phyloP scores from a whole-genome alignment of 257 asterid genomes.

The Solanum chilense region DNA sequence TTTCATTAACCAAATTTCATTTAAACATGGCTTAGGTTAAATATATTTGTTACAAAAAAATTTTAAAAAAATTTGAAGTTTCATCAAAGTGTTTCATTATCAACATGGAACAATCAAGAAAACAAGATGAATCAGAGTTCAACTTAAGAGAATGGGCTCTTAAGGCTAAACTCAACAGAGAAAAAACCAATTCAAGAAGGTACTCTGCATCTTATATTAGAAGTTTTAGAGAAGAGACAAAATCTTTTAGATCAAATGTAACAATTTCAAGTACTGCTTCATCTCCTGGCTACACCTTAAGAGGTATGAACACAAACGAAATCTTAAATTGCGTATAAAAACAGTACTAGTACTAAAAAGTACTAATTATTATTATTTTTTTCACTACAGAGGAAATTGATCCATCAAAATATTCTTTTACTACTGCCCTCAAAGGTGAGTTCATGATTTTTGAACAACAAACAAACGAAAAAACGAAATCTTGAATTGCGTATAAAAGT shows the following conservation, averaged over 20 bases:
- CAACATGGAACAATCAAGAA: slow-evolving; percentile 19
- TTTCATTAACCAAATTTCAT: not conserved
- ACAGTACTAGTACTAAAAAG: too few species aligned
- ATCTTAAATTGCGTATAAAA: not conserved
- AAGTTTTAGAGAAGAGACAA: slow-evolving; percentile 49
- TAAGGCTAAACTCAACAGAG: slow-evolving; percentile 38
- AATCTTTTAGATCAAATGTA: slow-evolving; percentile 55
- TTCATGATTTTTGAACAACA: not conserved
- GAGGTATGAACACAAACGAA: slow-evolving; percentile 25
- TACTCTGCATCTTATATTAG: slow-evolving; percentile 47
- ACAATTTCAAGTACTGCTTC: slow-evolving; percentile 77
- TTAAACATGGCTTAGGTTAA: not conserved
- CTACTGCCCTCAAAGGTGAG: slow-evolving; percentile 80
- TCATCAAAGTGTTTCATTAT: not conserved
- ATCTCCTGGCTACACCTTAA: slow-evolving; percentile 70
- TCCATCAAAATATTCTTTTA: slow-evolving; percentile 85
- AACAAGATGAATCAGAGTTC: slow-evolving; percentile 16
- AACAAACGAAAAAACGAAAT: too few species aligned
- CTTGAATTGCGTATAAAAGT: not conserved
- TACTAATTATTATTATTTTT: not conserved
- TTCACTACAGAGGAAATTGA: slow-evolving; percentile 69
- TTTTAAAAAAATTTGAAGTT: not conserved
- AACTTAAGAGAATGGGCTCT: slow-evolving; percentile 49
- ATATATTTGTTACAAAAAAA: not conserved
- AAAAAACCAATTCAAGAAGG: slow-evolving; percentile 54